Evolutionary conservation across 495 filamentous ascomycete species (phyloP), one percentile per base, ranked within the genome.

Genomic region (Penicillium daleae): DNA sequence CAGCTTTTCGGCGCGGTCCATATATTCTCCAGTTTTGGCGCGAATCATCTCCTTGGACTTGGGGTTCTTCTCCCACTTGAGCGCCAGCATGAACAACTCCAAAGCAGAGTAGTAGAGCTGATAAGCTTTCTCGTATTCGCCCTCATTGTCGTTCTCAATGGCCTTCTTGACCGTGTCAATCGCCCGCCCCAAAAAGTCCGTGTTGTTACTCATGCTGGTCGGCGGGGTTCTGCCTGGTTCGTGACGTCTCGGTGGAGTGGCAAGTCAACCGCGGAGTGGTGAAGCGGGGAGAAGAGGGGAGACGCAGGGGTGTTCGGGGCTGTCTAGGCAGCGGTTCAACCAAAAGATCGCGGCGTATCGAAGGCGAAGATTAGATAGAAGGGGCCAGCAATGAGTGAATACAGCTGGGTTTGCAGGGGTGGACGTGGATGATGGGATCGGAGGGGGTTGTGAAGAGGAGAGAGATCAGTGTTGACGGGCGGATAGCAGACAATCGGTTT

Each of bases 1-100:
- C 51, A 99, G 84, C 80, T 97, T 97, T 81, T 98, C 95, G 37
- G 95, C 94, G 39, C 95, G 90, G 74, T 96, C 93, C 91, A 99
- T 96, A 83, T 99, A 99, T 72, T 97, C 93, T 66, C 81, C 90
- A 2, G 91, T 89, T 79, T 98, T 98, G 46, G 87, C 86, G 57
- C 93, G 89, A 64, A 99, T 97, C 87, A 97, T 96, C 74, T 96
- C 91, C 80, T 99, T 98, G 46, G 90, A 92, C 62, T 91, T 92
- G 39, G 87, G 85, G 78, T 97, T 98, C 84, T 98, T 99, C 81
- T 97, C 94, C 92, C 93, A 98, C 81, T 98, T 98, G 31, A 97
- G 80, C 10, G 93, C 94, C 48, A 97, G 86, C 91, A 97, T 94
- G 79, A 97, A 97, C 55, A 96, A 83, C 79, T 97, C 92, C 64